Percentiles rank a stretch among this genome's conserved stretches.
Conservation (phyloP, 164 flowering plant genomes). For the Nymphaea colorata region DNA sequence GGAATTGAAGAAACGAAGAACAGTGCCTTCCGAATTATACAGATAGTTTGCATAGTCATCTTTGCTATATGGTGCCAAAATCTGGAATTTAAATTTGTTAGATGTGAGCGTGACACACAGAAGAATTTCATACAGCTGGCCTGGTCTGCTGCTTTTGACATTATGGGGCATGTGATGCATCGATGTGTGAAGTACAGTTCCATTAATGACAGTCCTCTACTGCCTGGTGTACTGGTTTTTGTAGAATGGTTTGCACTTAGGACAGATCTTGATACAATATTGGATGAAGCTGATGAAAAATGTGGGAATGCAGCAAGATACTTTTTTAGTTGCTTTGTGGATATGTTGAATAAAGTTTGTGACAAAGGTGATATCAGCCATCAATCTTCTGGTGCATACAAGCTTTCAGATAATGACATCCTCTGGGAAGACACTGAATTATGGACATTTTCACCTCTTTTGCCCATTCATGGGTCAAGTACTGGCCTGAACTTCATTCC, state of each 20-base stretch:
- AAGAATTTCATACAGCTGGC: conserved; percentile 23
- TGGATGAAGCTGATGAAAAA: conserved; percentile 23
- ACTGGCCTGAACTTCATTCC: conserved; percentile 27
- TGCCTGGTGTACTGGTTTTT: conserved; percentile 59
- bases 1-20: conserved; percentile 25
- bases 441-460: conserved; percentile 49
- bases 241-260: conserved; percentile 46
- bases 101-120: conserved; percentile 14
- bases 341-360: conserved; percentile 34
- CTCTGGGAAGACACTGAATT: conserved; percentile 87
- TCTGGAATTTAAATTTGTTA: conserved; percentile 9
- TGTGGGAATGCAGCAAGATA: conserved; percentile 28
- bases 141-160: conserved; percentile 30
- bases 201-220: conserved; percentile 30
- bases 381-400: conserved; percentile 4
- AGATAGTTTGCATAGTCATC: conserved; percentile 44
- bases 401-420: conserved; percentile 18
- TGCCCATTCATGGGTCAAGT: conserved; percentile 17
- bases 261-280: conserved; percentile 18
- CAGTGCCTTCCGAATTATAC: conserved; percentile 65
- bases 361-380: background rate
- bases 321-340: conserved; percentile 35
- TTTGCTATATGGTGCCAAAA: conserved; percentile 32
- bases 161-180: conserved; percentile 49
- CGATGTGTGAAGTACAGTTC: conserved; percentile 29